Evolutionary conservation across 2,329 filamentous ascomycete genomes (phyloP), one percentile per base, ranked within the genome.

Genomic region (Fusarium liriodendri): DNA sequence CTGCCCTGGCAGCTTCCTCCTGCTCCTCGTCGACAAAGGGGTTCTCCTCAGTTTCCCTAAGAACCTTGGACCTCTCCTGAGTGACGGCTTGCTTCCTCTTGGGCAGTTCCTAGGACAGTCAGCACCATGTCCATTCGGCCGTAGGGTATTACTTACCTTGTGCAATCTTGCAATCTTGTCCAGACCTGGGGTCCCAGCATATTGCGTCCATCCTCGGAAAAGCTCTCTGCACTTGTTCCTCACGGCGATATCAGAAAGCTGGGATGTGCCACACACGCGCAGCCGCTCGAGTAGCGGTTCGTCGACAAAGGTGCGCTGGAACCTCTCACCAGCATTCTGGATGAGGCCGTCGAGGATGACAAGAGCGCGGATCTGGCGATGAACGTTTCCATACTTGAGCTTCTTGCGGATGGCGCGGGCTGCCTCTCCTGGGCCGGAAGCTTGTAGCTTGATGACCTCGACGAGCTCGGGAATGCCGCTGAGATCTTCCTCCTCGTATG

Each of bases 311-410:
- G 90, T 89, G 58, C 94, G 91, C 82, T 98, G 94, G 80, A 98
- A 98, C 14, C 93, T 90, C 14, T 93, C 88, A 2, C 96, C 96
- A 3, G 95, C 95, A 84, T 99, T 99, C 80, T 98, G 94, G 70
- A 99, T 97, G 42, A 99, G 88, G 47, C 94, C 95, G 81, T 99
- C 97, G 2, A 99, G 89, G 59, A 99, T 92, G 13, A 93, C 93
- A 25, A 99, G 89, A 38, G 97, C 94, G 69, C 97, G 91, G 37
- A 98, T 88, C 83, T 99, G 97, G 59, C 95, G 93, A 83, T 98
- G 96, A n/a, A 94, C 88, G 79, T 91, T 97, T 77, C 97, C 97
- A 83, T 99, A 98, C 86, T 99, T 99, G 88, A 99, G 90, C 87
- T 98, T 98, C 89, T 99, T 99, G 70, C 97, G 91, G 77, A 99